Conservation (phyloP, 208 protist species). For the Leishmania braziliensis region DNA sequence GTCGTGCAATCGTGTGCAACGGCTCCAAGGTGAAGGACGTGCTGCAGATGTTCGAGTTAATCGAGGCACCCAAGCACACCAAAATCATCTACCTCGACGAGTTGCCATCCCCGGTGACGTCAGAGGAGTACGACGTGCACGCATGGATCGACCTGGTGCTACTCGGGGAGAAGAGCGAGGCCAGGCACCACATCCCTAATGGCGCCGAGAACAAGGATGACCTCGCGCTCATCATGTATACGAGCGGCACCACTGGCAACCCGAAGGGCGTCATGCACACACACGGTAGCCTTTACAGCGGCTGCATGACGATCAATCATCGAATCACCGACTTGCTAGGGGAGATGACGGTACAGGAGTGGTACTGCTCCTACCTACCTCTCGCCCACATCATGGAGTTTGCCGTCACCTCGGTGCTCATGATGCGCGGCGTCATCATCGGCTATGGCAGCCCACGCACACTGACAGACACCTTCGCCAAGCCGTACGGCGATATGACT, state of each 20-base stretch:
- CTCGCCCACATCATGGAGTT: constrained; percentile 94
- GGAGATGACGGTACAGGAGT: constrained; percentile 50
- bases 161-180: constrained; percentile 40
- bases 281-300: constrained; percentile 71
- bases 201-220: constrained; percentile 46
- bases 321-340: constrained; percentile 58
- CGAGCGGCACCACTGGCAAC: constrained; percentile 88
- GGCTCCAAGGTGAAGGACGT: constrained; percentile 56
- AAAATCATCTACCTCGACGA: constrained; percentile 73
- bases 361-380: constrained; percentile 90
- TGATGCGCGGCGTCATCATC: constrained; percentile 67
- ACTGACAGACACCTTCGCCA: constrained; percentile 65
- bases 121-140: constrained; percentile 20
- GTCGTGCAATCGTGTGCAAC: constrained; percentile 73
- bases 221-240: constrained; percentile 89
- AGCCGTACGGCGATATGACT: constrained; percentile 79
- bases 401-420: constrained; percentile 59
- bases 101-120: constrained; percentile 39
- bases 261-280: constrained; percentile 90
- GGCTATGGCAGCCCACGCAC: constrained; percentile 82
- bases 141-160: constrained; percentile 17
- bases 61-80: constrained; percentile 12
- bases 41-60: constrained; percentile 45
- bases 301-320: constrained; percentile 49
- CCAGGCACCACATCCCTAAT: constrained; percentile 31